Conservation (phyloP, 768 basidiomycete species). For the Pisolithus albus region DNA sequence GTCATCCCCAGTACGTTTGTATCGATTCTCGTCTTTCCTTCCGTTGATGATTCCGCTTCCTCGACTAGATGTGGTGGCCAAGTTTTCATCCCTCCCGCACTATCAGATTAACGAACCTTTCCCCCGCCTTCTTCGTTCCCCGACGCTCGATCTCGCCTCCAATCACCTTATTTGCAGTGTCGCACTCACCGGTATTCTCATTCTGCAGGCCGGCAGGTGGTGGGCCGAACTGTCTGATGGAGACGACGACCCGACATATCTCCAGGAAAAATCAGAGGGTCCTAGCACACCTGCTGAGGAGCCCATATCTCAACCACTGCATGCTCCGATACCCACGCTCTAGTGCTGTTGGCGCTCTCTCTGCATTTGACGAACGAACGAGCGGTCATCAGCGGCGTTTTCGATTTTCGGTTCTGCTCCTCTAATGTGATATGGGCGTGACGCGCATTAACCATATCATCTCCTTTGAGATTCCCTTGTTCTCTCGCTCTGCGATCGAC, state of each 20-base stretch:
- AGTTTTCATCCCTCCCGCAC: constrained; percentile 54
- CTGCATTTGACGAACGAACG: neutral
- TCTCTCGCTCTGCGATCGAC: constrained; percentile 3
- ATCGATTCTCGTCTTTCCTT: neutral
- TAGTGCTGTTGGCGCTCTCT: neutral
- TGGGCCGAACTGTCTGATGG: constrained; percentile 75
- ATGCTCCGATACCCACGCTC: constrained; percentile 3
- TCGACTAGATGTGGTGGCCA: constrained; percentile 45
- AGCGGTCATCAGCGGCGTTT: neutral
- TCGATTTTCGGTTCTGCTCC: neutral
- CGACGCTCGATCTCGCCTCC: constrained; percentile 75
- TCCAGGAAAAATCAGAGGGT: constrained; percentile 25
- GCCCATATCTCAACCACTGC: neutral
- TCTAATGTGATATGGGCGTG: no score
- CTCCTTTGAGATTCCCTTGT: neutral
- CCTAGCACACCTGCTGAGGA: constrained; percentile 5
- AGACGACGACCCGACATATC: constrained; percentile 39
- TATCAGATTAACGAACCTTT: constrained; percentile 49
- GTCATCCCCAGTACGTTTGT: constrained; percentile 68
- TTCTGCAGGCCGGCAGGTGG: constrained; percentile 75
- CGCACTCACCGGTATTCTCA: constrained; percentile 79
- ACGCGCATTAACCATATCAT: constrained; percentile 3
- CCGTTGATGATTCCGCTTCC: constrained; percentile 4
- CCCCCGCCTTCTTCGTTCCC: constrained; percentile 52
- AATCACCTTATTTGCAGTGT: constrained; percentile 83